phyloP scores from a whole-genome alignment of 768 basidiomycete species.

The Chiua virens region DNA sequence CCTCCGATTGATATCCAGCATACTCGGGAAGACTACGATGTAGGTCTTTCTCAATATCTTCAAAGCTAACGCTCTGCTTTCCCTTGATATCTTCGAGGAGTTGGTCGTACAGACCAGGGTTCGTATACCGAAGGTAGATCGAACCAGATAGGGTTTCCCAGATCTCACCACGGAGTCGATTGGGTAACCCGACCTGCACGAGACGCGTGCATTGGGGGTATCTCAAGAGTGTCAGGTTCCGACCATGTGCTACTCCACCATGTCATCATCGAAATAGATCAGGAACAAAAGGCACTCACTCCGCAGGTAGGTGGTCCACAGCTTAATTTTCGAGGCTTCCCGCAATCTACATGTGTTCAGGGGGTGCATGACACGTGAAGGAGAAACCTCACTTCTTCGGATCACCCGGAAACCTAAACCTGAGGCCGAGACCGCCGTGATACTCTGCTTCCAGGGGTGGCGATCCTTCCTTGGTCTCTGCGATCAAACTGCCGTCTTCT shows the following conservation, averaged over 20 bases:
- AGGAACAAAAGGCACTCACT: conserved; percentile 42
- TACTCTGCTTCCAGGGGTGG: conserved; percentile 52
- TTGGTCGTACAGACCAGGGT: conserved; percentile 78
- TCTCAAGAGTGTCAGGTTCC: conserved; percentile 91
- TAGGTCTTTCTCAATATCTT: conserved; percentile 98
- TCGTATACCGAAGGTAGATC: conserved; percentile 82
- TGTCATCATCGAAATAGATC: conserved; percentile 10
- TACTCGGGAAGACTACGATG: conserved; percentile 97
- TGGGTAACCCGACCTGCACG: conserved; percentile 95
- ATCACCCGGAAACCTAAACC: conserved; percentile 90
- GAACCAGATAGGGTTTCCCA: conserved; percentile 98
- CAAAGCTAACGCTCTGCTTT: conserved; percentile 82
- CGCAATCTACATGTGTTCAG: conserved; percentile 55
- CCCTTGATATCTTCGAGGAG: conserved; percentile 78
- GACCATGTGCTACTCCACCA: conserved; percentile 69
- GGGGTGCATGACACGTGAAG: not conserved
- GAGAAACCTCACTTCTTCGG: conserved; percentile 70
- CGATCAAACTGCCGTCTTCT: conserved; percentile 65
- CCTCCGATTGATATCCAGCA: conserved; percentile 88
- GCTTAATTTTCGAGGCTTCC: conserved; percentile 93
- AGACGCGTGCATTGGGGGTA: conserved; percentile 98
- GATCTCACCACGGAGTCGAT: conserved; percentile 91
- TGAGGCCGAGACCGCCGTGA: conserved; percentile 77
- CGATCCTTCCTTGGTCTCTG: conserved; percentile 51
- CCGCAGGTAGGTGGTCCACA: conserved; percentile 88